phyloP scores from a whole-genome alignment of 2,329 filamentous ascomycete species.

The Ceratocystis smalleyi region DNA sequence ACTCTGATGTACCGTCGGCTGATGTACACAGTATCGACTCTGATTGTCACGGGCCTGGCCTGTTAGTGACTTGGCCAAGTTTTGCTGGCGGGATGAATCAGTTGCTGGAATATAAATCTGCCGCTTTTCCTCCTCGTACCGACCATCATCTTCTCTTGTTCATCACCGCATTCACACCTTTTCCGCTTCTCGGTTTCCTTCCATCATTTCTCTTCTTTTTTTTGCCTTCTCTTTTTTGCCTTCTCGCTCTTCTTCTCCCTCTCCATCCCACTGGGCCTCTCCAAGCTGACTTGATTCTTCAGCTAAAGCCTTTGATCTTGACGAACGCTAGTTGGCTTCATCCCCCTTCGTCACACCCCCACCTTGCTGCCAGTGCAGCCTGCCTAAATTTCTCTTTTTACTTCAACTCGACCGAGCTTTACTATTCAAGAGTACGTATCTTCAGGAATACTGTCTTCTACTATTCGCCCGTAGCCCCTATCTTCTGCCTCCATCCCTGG shows the following conservation, averaged over 20 bases:
- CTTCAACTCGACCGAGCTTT: background rate
- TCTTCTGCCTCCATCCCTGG: too few relatives aligned
- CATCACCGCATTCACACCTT: background rate
- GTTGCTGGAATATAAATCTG: slow-evolving; percentile 4
- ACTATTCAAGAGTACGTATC: slow-evolving; percentile 7
- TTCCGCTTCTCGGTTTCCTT: background rate
- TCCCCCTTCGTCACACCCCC: background rate
- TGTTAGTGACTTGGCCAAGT: background rate
- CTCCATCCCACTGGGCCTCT: background rate
- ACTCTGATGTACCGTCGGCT: background rate
- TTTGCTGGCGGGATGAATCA: background rate
- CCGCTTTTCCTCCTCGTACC: background rate
- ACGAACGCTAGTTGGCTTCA: background rate
- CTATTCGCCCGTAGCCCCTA: background rate
- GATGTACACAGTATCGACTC: slow-evolving; percentile 1
- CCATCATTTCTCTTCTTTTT: background rate
- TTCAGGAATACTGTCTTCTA: background rate
- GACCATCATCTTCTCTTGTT: background rate
- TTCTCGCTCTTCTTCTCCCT: background rate
- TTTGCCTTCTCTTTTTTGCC: background rate
- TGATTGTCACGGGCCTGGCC: background rate
- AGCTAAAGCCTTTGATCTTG: background rate
- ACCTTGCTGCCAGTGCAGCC: background rate
- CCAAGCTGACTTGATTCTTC: background rate
- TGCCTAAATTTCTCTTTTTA: background rate